These are phyloP conservation scores for Ambrosia hybrid DNA, from an alignment of 140 eudicot species.

Conservation along the genomic window DNA sequence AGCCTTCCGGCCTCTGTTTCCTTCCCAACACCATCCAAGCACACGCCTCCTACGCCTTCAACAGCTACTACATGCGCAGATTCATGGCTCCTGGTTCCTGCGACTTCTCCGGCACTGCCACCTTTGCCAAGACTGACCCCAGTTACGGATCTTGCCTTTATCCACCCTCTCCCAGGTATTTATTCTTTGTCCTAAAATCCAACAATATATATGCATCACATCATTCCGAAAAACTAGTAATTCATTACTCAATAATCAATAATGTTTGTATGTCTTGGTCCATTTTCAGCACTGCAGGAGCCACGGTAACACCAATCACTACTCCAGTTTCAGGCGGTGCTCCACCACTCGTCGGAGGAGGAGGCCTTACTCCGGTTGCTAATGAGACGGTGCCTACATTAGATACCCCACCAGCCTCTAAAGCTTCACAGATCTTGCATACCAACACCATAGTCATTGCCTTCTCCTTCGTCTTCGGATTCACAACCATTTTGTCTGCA, in stretches of 20 bases:
- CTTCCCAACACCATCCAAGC: slow-evolving; percentile 70
- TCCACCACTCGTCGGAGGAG: slow-evolving; percentile 31
- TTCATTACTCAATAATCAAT: too few relatives aligned
- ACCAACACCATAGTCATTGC: slow-evolving; percentile 14
- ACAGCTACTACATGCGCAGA: too few relatives aligned
- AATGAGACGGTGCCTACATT: slow-evolving; percentile 36
- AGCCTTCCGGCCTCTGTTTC: slow-evolving; percentile 54
- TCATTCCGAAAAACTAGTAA: too few relatives aligned
- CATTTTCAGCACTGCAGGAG: slow-evolving; percentile 56
- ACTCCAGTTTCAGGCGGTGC: slow-evolving; percentile 7
- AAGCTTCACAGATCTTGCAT: slow-evolving; percentile 16
- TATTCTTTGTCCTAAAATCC: too few relatives aligned
- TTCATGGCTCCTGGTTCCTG: slow-evolving; percentile 61
- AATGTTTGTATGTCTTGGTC: background rate
- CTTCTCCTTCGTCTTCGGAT: slow-evolving; percentile 3
- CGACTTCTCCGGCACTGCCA: slow-evolving; percentile 62
- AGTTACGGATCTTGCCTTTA: slow-evolving; percentile 89
- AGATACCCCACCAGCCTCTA: slow-evolving; percentile 35
- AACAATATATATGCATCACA: too few relatives aligned
- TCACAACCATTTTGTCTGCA: background rate
- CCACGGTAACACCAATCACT: slow-evolving; percentile 26
- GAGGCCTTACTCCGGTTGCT: slow-evolving; percentile 26
- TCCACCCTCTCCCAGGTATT: slow-evolving; percentile 68
- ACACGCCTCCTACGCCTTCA: slow-evolving; percentile 20
- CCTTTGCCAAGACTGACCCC: slow-evolving; percentile 72